Conservation (phyloP, 257 asterid genomes). For the Petunia secreta region DNA sequence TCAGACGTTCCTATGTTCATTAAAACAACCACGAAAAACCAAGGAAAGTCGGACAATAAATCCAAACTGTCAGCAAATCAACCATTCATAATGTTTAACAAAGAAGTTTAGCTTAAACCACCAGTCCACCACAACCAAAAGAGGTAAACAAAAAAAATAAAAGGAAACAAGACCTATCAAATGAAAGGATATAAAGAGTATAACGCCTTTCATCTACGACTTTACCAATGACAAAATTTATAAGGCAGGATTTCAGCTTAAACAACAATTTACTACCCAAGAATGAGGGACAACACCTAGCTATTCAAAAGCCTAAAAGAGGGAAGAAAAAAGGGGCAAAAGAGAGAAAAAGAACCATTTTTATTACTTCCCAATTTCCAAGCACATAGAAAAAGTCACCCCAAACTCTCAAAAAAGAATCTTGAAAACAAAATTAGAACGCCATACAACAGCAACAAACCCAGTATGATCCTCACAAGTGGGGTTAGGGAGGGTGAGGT, state of each 20-base stretch:
- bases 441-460: neutral
- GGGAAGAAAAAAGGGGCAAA: neutral
- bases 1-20: conserved; percentile 72
- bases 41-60: conserved; percentile 24
- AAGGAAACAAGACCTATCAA: neutral
- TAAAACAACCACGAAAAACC: neutral
- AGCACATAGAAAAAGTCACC: neutral
- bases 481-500: too few species aligned
- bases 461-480: neutral
- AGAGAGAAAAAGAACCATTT: neutral
- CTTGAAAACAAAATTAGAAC: neutral
- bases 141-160: neutral
- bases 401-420: neutral
- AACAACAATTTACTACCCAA: conserved; percentile 1
- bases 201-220: neutral
- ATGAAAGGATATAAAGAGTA: neutral
- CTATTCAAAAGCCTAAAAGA: neutral
- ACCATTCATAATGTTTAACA: neutral
- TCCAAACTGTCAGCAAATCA: neutral
- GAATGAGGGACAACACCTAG: neutral
- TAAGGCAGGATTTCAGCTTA: neutral
- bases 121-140: conserved; percentile 4
- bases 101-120: neutral
- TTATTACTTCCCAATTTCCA: conserved; percentile 1
- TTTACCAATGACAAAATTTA: neutral